Conservation (phyloP, 1,284 basidiomycete species). For the Fomitopsis palustris region DNA sequence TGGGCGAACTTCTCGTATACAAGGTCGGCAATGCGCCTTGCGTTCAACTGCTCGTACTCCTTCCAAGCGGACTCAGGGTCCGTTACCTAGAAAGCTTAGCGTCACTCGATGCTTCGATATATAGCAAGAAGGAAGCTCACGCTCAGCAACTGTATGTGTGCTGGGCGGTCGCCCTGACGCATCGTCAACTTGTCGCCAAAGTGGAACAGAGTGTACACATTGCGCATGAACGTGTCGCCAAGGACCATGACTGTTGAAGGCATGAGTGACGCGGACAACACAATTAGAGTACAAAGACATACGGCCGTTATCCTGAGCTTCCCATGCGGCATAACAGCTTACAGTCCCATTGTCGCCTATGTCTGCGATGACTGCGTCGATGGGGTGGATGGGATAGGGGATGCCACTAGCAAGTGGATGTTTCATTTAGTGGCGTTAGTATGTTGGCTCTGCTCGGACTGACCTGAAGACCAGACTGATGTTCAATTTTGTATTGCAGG, state of each 20-base stretch:
- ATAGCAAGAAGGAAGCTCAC: background rate
- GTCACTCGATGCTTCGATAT: background rate
- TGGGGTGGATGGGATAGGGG: background rate
- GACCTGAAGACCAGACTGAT: conserved; percentile 14
- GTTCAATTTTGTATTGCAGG: conserved; percentile 16
- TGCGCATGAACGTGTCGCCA: conserved; percentile 11
- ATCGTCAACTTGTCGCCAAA: background rate
- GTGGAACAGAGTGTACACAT: conserved; percentile 8
- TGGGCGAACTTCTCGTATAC: background rate
- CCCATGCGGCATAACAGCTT: background rate
- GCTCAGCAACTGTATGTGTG: conserved; percentile 7
- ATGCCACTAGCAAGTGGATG: background rate
- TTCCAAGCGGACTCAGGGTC: conserved; percentile 6
- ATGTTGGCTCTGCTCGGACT: background rate
- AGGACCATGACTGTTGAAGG: conserved; percentile 5
- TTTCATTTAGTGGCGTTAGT: background rate
- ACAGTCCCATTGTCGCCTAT: background rate
- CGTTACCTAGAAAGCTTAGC: background rate
- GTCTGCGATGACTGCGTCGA: background rate
- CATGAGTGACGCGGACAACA: background rate
- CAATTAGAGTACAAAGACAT: too few relatives aligned
- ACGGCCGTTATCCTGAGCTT: background rate
- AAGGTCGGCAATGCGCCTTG: background rate
- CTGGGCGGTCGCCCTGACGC: background rate
- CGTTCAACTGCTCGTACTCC: conserved; percentile 2